These are phyloP conservation scores for Calonectria pteridis DNA, from an alignment of 2,329 filamentous ascomycete species.

Conservation along the genomic window DNA sequence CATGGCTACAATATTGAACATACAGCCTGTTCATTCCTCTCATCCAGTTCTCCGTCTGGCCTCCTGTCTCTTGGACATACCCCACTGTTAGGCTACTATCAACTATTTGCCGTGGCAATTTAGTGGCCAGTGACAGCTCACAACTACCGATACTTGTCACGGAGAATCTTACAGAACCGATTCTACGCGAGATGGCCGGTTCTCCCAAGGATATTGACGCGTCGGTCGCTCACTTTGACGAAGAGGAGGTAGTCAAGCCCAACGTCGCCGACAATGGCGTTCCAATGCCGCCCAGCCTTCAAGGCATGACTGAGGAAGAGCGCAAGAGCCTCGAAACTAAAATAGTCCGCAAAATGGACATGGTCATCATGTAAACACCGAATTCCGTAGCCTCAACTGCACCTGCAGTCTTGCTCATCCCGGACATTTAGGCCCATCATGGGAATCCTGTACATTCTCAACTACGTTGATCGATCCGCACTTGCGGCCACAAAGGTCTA, in stretches of 20 bases:
- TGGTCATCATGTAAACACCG: not conserved
- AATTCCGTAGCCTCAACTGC: not conserved
- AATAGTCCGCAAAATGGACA: slow-evolving; percentile 1
- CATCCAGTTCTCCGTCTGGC: not conserved
- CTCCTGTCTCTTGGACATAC: not conserved
- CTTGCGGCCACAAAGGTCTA: slow-evolving; percentile 54
- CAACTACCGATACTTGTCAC: not conserved
- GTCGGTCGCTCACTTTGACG: not conserved
- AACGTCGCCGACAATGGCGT: not conserved
- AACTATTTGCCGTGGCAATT: not conserved
- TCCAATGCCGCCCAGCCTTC: not conserved
- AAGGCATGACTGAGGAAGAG: not conserved
- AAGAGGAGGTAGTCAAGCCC: not conserved
- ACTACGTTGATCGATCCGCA: slow-evolving; percentile 55
- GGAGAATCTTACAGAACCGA: not conserved
- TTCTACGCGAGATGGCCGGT: not conserved
- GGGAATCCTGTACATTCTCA: slow-evolving; percentile 54
- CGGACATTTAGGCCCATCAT: slow-evolving; percentile 24
- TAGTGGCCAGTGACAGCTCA: not conserved
- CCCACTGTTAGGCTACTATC: not conserved
- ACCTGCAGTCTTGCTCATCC: not conserved
- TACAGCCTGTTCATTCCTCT: not conserved
- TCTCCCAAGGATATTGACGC: not conserved
- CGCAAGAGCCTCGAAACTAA: not conserved
- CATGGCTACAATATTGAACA: not conserved